Conservation (phyloP, 2,329 filamentous ascomycete genomes). For the Penicillium polonicum region DNA sequence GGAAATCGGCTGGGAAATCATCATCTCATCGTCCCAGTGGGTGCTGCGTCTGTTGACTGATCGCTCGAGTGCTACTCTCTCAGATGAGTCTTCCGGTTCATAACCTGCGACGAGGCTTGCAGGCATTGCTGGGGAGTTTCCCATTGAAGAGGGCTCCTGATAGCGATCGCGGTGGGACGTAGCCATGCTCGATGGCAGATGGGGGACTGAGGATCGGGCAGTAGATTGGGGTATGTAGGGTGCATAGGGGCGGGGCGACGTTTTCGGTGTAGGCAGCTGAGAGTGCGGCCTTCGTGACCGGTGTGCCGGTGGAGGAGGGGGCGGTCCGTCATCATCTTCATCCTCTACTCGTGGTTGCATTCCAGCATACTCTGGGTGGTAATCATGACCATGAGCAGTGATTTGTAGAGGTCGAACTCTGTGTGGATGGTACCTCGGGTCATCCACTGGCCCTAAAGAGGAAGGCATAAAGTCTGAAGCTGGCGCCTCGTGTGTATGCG, state of each 20-base stretch:
- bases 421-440: constrained; percentile 27
- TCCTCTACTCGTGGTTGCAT: constrained; percentile 52
- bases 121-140: constrained; percentile 35
- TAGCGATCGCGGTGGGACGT: constrained; percentile 2
- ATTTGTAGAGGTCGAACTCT: constrained; percentile 27
- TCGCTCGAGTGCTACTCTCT: constrained; percentile 30
- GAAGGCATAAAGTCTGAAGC: constrained; percentile 19
- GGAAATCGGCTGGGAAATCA: constrained; percentile 23
- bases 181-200: not conserved
- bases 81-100: constrained; percentile 34
- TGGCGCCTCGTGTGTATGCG: constrained; percentile 21
- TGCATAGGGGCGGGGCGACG: constrained; percentile 30
- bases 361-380: constrained; percentile 41
- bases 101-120: constrained; percentile 45
- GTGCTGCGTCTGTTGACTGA: constrained; percentile 28
- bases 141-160: constrained; percentile 13
- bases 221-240: constrained; percentile 26
- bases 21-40: constrained; percentile 30
- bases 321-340: constrained; percentile 41
- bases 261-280: constrained; percentile 25
- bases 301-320: constrained; percentile 39
- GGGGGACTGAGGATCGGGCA: not conserved
- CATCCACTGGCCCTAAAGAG: constrained; percentile 21
- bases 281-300: constrained; percentile 33
- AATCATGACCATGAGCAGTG: constrained; percentile 27